Percentiles rank a stretch among this genome's conserved stretches.
Conservation (phyloP, 768 basidiomycete genomes). For the Suillus variegatus region DNA sequence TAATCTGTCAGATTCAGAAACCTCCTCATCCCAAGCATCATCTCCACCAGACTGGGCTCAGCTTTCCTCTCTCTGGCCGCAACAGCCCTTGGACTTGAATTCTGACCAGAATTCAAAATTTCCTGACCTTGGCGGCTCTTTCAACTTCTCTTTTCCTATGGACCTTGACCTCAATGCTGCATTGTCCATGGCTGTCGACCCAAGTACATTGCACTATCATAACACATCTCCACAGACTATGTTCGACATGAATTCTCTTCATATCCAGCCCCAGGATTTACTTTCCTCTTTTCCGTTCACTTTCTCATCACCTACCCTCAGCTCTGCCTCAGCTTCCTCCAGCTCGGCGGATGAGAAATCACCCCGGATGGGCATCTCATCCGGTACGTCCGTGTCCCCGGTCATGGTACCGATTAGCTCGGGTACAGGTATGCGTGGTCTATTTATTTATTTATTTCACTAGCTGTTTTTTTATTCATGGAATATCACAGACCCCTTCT, state of each 20-base stretch:
- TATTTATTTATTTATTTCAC: not conserved
- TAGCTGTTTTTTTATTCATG: not conserved
- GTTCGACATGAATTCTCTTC: constrained; percentile 20
- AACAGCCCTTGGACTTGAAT: constrained; percentile 13
- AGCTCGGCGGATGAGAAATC: constrained; percentile 24
- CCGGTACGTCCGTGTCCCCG: constrained; percentile 48
- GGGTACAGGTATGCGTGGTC: constrained; percentile 10
- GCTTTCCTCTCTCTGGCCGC: constrained; percentile 50
- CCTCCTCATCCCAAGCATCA: constrained; percentile 27
- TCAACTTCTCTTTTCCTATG: constrained; percentile 45
- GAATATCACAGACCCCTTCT: constrained; percentile 2
- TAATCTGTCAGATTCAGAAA: constrained; percentile 37
- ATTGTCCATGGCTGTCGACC: constrained; percentile 58
- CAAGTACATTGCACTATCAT: constrained; percentile 58
- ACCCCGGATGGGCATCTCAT: constrained; percentile 25
- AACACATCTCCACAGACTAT: constrained; percentile 18
- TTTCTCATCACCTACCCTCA: constrained; percentile 39
- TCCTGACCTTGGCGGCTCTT: constrained; percentile 41
- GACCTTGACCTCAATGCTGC: constrained; percentile 58
- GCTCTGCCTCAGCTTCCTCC: constrained; percentile 32
- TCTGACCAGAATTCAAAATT: constrained; percentile 30
- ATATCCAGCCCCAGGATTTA: constrained; percentile 31
- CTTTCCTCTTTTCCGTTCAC: constrained; percentile 41
- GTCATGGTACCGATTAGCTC: constrained; percentile 37
- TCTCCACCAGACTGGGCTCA: constrained; percentile 56